A percentile compares a stretch with the other conserved stretches of the same genome.
Evolutionary conservation across 805 yeast genomes (phyloP).

Genomic region (Saturnispora quitensis): DNA sequence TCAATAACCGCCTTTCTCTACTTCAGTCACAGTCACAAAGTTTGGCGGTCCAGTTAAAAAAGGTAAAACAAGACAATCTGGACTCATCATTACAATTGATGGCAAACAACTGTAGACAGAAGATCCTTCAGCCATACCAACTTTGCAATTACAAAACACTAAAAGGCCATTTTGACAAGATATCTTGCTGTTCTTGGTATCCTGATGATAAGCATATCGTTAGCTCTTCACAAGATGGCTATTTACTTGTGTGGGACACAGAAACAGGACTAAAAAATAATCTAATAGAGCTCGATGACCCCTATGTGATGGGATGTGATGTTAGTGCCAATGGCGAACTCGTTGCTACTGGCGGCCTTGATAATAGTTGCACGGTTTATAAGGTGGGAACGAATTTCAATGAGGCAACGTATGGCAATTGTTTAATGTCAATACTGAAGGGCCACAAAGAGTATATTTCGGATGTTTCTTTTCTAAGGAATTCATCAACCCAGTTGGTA

Average conservation of each 20-base stretch:
- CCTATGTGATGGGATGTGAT: constrained; percentile 73
- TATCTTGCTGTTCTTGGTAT: constrained; percentile 63
- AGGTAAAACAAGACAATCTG: constrained; percentile 20
- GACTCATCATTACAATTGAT: constrained; percentile 23
- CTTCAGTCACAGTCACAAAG: constrained; percentile 22
- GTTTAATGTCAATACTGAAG: constrained; percentile 46
- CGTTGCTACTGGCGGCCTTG: constrained; percentile 77
- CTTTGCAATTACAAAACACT: constrained; percentile 27
- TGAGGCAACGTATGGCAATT: constrained; percentile 10
- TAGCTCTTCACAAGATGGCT: constrained; percentile 83
- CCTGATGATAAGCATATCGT: constrained; percentile 51
- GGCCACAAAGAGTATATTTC: constrained; percentile 82
- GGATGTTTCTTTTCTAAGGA: constrained; percentile 55
- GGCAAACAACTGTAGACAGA: constrained; percentile 18
- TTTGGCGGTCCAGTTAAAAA: constrained; percentile 20
- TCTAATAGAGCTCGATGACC: constrained; percentile 64
- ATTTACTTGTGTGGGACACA: constrained; percentile 75
- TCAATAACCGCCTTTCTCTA: constrained; percentile 17
- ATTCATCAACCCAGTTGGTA: constrained; percentile 39
- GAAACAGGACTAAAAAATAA: constrained; percentile 59
- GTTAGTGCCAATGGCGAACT: constrained; percentile 55
- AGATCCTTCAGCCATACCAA: constrained; percentile 6
- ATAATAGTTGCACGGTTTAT: constrained; percentile 69
- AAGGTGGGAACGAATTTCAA: constrained; percentile 24
- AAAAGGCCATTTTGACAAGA: constrained; percentile 65